Conservation (phyloP, 768 basidiomycete genomes). For the Pholiota microspora region DNA sequence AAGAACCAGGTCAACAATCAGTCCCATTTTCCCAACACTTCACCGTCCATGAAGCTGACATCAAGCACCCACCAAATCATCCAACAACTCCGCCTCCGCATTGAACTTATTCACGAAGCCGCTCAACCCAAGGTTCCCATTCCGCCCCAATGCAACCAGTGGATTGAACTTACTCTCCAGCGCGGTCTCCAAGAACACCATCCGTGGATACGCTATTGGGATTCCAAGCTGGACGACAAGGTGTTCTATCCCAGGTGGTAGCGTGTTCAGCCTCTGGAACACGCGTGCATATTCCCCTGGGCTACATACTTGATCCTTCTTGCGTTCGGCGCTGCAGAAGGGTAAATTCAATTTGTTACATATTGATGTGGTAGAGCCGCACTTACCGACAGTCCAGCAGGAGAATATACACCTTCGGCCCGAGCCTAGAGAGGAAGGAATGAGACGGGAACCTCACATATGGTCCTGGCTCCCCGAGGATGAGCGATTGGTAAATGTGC, state of each 20-base stretch:
- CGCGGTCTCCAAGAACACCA: slow-evolving; percentile 82
- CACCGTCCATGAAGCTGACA: too few species aligned
- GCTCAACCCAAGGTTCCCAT: slow-evolving; percentile 63
- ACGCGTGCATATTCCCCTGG: slow-evolving; percentile 66
- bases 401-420: slow-evolving; percentile 72
- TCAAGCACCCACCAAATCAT: slow-evolving; percentile 67
- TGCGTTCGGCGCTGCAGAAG: slow-evolving; percentile 73
- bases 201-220: slow-evolving; percentile 89
- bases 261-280: slow-evolving; percentile 55
- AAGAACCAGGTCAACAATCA: background rate
- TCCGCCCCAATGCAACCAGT: slow-evolving; percentile 68
- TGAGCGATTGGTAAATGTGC: slow-evolving; percentile 67
- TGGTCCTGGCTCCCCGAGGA: slow-evolving; percentile 75
- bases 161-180: slow-evolving; percentile 86
- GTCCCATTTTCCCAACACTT: too few species aligned
- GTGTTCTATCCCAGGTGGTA: slow-evolving; percentile 76
- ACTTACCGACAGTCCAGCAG: slow-evolving; percentile 80
- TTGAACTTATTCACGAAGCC: slow-evolving; percentile 92
- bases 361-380: background rate
- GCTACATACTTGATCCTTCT: slow-evolving; percentile 79
- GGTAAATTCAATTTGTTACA: background rate
- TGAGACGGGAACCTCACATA: slow-evolving; percentile 82
- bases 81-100: slow-evolving; percentile 88
- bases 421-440: slow-evolving; percentile 77
- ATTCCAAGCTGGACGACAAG: slow-evolving; percentile 84